Percentiles rank a stretch among this genome's conserved stretches.
Conservation (phyloP, 441 rosid genomes). For the Capsella rubella region DNA sequence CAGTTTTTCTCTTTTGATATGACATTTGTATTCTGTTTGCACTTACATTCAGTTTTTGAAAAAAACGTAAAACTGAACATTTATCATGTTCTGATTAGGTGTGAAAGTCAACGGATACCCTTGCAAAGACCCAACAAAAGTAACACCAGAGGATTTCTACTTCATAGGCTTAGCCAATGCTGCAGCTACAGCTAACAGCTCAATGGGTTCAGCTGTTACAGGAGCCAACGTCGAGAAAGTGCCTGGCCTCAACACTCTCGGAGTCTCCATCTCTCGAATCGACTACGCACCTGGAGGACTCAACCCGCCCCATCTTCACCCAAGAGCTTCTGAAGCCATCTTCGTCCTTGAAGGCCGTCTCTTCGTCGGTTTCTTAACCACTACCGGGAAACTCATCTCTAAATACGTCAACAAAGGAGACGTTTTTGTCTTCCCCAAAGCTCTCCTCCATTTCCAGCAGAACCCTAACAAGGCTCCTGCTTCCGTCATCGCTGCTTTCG, state of each 20-base stretch:
- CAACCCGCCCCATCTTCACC: conserved; percentile 84
- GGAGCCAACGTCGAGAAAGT: conserved; percentile 66
- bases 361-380: conserved; percentile 77
- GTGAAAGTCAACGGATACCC: conserved; percentile 68
- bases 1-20: not conserved
- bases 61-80: not conserved
- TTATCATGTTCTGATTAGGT: conserved; percentile 43
- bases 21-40: not conserved
- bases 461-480: conserved; percentile 56
- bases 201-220: conserved; percentile 66
- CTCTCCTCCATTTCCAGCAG: conserved; percentile 77
- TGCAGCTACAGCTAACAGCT: conserved; percentile 46
- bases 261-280: conserved; percentile 66
- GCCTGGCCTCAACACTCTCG: conserved; percentile 85
- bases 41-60: not conserved
- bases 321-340: conserved; percentile 70
- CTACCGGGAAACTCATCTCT: conserved; percentile 56
- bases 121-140: conserved; percentile 63
- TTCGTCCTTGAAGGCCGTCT: conserved; percentile 74
- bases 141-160: conserved; percentile 66
- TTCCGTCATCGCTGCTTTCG: conserved; percentile 69
- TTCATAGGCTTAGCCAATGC: conserved; percentile 61
- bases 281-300: conserved; percentile 68
- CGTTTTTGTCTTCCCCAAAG: conserved; percentile 69
- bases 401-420: conserved; percentile 70